These are phyloP conservation scores for Didymella pinodella DNA, from an alignment of 2,329 filamentous ascomycete species.

Conservation along the genomic window DNA sequence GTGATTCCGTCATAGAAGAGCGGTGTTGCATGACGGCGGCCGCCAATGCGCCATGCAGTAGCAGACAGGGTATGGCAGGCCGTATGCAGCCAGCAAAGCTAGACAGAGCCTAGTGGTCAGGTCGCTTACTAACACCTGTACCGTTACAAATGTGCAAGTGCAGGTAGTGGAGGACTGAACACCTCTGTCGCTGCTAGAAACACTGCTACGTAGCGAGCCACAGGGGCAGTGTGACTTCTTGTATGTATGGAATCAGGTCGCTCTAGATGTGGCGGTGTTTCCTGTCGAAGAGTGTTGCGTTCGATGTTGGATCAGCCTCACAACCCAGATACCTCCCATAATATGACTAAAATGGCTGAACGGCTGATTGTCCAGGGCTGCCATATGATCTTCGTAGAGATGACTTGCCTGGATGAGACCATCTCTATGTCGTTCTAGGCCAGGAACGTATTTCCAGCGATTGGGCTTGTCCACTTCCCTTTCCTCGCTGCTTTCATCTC, in stretches of 20 bases:
- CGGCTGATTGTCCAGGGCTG: neutral
- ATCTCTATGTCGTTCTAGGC: constrained; percentile 4
- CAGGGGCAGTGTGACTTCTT: no score
- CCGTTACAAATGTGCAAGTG: neutral
- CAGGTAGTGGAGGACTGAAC: neutral
- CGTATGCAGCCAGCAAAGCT: constrained; percentile 4
- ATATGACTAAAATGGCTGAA: neutral
- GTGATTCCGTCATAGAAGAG: constrained; percentile 19
- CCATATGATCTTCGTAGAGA: neutral
- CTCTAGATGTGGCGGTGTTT: neutral
- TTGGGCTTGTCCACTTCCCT: constrained; percentile 49
- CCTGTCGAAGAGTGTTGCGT: neutral
- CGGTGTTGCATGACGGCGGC: constrained; percentile 15
- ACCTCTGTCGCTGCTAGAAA: no score
- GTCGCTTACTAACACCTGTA: neutral
- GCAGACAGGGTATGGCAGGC: constrained; percentile 2
- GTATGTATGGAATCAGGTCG: neutral
- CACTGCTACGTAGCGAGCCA: no score
- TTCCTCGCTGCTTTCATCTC: constrained; percentile 58
- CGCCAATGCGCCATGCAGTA: constrained; percentile 5
- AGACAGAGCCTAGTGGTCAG: neutral
- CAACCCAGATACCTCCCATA: neutral
- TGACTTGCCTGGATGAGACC: neutral
- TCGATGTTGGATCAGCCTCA: neutral
- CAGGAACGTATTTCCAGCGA: constrained; percentile 47